These are phyloP conservation scores for Oxyria digyna DNA, from an alignment of 148 eudicot genomes.

Conservation along the genomic window DNA sequence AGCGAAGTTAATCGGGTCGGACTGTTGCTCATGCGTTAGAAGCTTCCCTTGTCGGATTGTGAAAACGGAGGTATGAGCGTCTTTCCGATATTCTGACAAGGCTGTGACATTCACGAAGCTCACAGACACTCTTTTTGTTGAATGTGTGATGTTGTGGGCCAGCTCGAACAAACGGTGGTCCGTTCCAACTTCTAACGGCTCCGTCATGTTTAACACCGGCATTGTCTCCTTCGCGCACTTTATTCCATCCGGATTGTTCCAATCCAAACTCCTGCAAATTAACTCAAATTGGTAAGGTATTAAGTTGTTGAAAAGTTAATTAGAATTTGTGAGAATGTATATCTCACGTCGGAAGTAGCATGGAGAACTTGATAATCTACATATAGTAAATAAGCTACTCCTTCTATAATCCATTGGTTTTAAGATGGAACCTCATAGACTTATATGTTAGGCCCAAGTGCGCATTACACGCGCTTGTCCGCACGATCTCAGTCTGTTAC, in stretches of 20 bases:
- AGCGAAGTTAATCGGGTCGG: conserved; percentile 60
- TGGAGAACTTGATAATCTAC: too few relatives aligned
- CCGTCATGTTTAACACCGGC: conserved; percentile 56
- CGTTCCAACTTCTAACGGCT: conserved; percentile 65
- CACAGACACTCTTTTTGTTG: conserved; percentile 51
- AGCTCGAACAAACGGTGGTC: conserved; percentile 50
- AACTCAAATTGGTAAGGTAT: too few relatives aligned
- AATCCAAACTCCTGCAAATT: conserved; percentile 50
- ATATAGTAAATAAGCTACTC: too few relatives aligned
- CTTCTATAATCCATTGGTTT: too few relatives aligned
- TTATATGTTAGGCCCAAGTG: too few relatives aligned
- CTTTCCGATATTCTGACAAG: conserved; percentile 80
- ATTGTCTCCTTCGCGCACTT: conserved; percentile 76
- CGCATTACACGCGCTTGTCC: too few relatives aligned
- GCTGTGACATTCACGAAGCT: conserved; percentile 66
- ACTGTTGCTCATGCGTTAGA: conserved; percentile 54
- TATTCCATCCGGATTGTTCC: conserved; percentile 81
- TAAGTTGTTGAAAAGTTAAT: too few relatives aligned
- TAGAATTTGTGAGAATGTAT: too few relatives aligned
- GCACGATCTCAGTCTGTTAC: too few relatives aligned
- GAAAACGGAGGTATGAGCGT: conserved; percentile 84
- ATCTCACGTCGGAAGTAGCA: too few relatives aligned
- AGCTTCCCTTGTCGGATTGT: conserved; percentile 81
- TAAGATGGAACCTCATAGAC: too few relatives aligned
- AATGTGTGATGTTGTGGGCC: conserved; percentile 39